These are phyloP conservation scores for Termitomyces sp. DNA, from an alignment of 768 basidiomycete species.

Conservation along the genomic window DNA sequence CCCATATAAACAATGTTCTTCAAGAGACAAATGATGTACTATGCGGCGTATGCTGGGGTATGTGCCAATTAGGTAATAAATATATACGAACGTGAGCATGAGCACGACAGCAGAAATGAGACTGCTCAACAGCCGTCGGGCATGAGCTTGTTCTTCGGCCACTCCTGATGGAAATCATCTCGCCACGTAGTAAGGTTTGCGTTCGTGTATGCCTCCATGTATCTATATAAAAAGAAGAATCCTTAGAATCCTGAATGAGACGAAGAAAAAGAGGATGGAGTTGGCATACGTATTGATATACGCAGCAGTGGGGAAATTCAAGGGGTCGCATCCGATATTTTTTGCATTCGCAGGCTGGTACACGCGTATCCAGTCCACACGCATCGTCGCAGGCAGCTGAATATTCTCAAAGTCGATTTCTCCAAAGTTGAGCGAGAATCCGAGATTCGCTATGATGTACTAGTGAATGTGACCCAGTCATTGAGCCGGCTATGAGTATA, in stretches of 20 bases:
- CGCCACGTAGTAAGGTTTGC: slow-evolving; percentile 36
- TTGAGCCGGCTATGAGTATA: slow-evolving; percentile 12
- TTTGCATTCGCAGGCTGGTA: slow-evolving; percentile 46
- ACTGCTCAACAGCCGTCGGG: slow-evolving; percentile 9
- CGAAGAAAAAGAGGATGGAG: not conserved
- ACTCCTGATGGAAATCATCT: slow-evolving; percentile 25
- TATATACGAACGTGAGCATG: not conserved
- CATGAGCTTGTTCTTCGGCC: slow-evolving; percentile 33
- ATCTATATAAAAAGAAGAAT: slow-evolving; percentile 17
- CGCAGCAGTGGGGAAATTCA: slow-evolving; percentile 60
- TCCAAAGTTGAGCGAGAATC: slow-evolving; percentile 66
- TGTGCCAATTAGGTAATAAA: not conserved
- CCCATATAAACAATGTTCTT: no score
- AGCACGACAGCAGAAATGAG: not conserved
- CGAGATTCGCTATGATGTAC: slow-evolving; percentile 70
- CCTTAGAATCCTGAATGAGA: not conserved
- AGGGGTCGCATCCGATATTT: slow-evolving; percentile 68
- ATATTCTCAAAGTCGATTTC: slow-evolving; percentile 53
- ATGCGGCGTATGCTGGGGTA: not conserved
- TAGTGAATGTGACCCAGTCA: slow-evolving; percentile 21
- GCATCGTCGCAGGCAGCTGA: slow-evolving; percentile 54
- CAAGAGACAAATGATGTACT: not conserved
- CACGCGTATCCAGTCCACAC: slow-evolving; percentile 79
- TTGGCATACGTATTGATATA: slow-evolving; percentile 67
- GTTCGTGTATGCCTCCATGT: slow-evolving; percentile 34